Evolutionary conservation across 179 eudicot genomes (phyloP).

Genomic region (Camellia oleifera): DNA sequence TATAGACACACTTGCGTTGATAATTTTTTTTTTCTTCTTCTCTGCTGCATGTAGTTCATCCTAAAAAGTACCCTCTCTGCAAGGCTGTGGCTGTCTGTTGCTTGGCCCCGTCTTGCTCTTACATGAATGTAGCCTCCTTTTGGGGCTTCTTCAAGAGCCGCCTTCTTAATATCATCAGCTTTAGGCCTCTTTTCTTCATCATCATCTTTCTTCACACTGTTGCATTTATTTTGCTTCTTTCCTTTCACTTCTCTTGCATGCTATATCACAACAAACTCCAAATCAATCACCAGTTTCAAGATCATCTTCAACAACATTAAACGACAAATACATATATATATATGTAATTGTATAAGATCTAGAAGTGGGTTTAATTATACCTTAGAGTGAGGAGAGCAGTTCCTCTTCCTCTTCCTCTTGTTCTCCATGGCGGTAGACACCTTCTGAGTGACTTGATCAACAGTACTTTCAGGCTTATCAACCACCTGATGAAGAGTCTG

Average conservation of each 20-base stretch:
- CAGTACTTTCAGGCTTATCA: conserved; percentile 24
- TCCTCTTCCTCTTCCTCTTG: conserved; percentile 44
- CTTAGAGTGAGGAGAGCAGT: conserved; percentile 53
- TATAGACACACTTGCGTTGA: too few relatives aligned
- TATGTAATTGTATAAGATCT: background rate
- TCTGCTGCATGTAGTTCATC: too few relatives aligned
- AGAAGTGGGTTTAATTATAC: conserved; percentile 18
- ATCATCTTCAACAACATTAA: background rate
- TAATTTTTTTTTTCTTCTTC: too few relatives aligned
- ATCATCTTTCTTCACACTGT: conserved; percentile 8
- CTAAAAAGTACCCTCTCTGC: conserved; percentile 29
- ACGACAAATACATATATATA: too few relatives aligned
- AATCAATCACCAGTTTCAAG: background rate
- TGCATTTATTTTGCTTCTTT: conserved; percentile 47
- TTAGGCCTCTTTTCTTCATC: conserved; percentile 18
- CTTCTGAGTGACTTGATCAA: conserved; percentile 25
- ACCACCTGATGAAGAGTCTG: conserved; percentile 33
- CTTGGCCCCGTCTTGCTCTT: conserved; percentile 40
- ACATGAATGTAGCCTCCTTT: conserved; percentile 48
- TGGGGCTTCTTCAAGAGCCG: conserved; percentile 38
- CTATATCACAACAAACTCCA: conserved; percentile 8
- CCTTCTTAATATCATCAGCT: conserved; percentile 12
- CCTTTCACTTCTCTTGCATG: conserved; percentile 37
- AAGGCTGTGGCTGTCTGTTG: conserved; percentile 47
- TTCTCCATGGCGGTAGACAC: conserved; percentile 17